Evolutionary conservation across 495 filamentous ascomycete species (phyloP).

Genomic region (Aspergillus campestris): DNA sequence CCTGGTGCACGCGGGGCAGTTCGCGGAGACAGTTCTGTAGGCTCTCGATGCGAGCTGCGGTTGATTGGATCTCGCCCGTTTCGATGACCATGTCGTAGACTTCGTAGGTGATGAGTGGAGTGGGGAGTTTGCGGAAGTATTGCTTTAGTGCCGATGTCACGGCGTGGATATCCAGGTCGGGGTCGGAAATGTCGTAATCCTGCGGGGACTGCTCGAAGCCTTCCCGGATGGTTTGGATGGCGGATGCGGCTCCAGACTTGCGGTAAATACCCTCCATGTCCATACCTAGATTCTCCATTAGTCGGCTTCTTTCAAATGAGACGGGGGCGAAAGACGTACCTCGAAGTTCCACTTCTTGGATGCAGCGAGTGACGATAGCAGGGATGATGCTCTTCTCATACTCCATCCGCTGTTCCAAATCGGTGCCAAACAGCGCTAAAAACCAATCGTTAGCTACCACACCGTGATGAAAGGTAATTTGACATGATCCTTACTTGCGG

Average conservation of each 20-base stretch:
- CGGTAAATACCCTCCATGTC: constrained; percentile 97
- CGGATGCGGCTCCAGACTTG: constrained; percentile 85
- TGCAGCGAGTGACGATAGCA: constrained; percentile 83
- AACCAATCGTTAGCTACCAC: not conserved
- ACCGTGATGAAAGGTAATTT: not conserved
- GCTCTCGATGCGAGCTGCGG: constrained; percentile 48
- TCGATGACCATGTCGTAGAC: constrained; percentile 87
- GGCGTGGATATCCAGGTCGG: constrained; percentile 88
- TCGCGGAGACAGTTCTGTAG: constrained; percentile 63
- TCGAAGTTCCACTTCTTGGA: constrained; percentile 92
- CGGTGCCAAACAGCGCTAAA: constrained; percentile 76
- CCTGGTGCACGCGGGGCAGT: constrained; percentile 72
- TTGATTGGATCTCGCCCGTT: constrained; percentile 38
- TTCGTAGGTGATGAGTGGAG: constrained; percentile 84
- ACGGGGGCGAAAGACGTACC: constrained; percentile 28
- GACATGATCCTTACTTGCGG: constrained; percentile 28
- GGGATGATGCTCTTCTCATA: constrained; percentile 87
- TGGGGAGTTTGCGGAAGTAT: constrained; percentile 92
- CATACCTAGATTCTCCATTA: constrained; percentile 57
- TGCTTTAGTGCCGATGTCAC: constrained; percentile 95
- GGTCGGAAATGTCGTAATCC: constrained; percentile 86
- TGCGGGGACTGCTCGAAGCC: constrained; percentile 71
- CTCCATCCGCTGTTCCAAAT: constrained; percentile 77
- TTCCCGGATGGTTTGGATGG: constrained; percentile 78
- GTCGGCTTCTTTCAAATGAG: not conserved